Evolutionary conservation across 139 green algal species (phyloP), one percentile per base, ranked within the genome.

Genomic region (Haematococcus lacustris): DNA sequence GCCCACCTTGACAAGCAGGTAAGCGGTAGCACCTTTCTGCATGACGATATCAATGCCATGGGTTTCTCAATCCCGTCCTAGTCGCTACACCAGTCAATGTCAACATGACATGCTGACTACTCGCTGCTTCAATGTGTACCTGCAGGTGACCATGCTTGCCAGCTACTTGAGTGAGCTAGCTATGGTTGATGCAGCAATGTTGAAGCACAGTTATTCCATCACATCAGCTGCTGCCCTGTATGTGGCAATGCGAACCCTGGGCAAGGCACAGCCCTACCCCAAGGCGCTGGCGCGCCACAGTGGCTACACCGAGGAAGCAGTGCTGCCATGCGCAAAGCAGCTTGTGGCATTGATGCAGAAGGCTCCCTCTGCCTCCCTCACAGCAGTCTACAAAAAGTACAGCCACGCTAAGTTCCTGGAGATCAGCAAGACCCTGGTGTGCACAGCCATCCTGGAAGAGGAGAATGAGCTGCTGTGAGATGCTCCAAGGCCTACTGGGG

Each of bases 331-430:
- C 62, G 86, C 82, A 3, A 61, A 72, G 25, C 71, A 77, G 30
- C 85, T 98, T 64, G 76, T 87, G 0, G 57, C 57, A 35, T 78
- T 97, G 57, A 86, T 94, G 70, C 61, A 81, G 63, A 93, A 92
- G 71, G 88, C 92, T 26, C 79, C 84, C 26, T 88, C 68, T 63
- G 76, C 74, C 66, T 80, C 59, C 21, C 82, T 97, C 34, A 73
- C 78, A 25, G 93, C 94, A 4, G 90, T 98, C 17, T 89, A 92
- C 82, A 97, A 98, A 71, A 98, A 98, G 86, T 98, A 97, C 82
- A 81, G 61, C 38, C 76, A 70, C 43, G 30, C 74, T 43, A 95
- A 96, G 82, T 91, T 88, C 61, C 73, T 78, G 62, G 84, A 91
- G 75, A 87, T 96, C 25, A 83, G 89, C 51, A 88, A 78, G 72